Evolutionary conservation across 805 yeast genomes (phyloP), one percentile per base, ranked within the genome.

Genomic region (Sugiyamaella boreocaroliniensis): DNA sequence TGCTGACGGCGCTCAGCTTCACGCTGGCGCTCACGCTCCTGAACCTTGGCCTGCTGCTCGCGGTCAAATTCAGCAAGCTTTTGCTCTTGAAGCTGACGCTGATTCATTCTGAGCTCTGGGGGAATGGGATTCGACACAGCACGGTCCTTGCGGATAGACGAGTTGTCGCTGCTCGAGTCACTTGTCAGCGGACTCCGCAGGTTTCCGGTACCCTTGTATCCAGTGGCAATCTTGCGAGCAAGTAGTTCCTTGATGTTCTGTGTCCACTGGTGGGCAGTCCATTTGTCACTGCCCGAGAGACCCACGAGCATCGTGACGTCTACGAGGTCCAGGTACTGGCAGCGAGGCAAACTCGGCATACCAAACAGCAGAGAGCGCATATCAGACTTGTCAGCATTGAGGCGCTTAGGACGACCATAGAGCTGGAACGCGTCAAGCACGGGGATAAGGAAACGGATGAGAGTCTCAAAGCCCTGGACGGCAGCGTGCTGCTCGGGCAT

Each of bases 401-500:
- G 76, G 54, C 85, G 81, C 50, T 75, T 73, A 0, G 96, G 96
- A 47, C 96, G 76, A 19, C 96, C 96, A 63, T 88, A 88, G 42
- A 89, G 74, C 54, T 77, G 78, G 71, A 86, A 89, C 1, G 88
- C 78, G 64, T 89, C 95, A 60, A 86, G 71, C 12, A 85, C 68
- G 6, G 93, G 95, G 29, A 88, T 76, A 56, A 86, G 71, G 64
- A 85, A 86, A 58, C 96, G 74, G 52, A 88, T 84, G 71, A 88
- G 75, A n/a, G 92, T 88, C 68, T 88, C 96, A 59, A 80, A 82
- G 19, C 90, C 90, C 4, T 81, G 81, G 16, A 89, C 95, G 8
- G 92, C 86, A 6, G 90, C 87, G 63, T 86, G 95, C 52, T 78
- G 73, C 54, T 82, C 86, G 10, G 96, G 95, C 93, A 89, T 86